Percentiles rank a stretch among this genome's conserved stretches.
Conservation (phyloP, 805 yeast species). For the Wickerhamiella nectarea region DNA sequence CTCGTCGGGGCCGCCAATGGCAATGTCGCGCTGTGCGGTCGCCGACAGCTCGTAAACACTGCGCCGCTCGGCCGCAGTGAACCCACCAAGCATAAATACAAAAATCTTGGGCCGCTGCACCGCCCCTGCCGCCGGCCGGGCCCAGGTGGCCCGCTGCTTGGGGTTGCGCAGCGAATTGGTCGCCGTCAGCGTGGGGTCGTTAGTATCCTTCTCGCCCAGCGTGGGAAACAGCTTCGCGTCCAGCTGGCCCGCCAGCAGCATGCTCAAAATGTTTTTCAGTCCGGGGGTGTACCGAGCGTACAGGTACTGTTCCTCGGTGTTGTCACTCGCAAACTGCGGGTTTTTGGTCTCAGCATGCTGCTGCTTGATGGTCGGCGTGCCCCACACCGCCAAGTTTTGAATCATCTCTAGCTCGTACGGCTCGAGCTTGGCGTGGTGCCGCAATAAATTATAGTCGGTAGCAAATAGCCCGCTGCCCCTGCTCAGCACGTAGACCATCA, state of each 20-base stretch:
- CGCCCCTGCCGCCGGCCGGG: constrained; percentile 32
- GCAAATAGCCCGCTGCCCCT: constrained; percentile 66
- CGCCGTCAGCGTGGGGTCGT: constrained; percentile 18
- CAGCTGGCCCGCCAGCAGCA: constrained; percentile 35
- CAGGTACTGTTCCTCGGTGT: constrained; percentile 32
- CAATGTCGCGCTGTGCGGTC: constrained; percentile 47
- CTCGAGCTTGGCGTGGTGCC: constrained; percentile 37
- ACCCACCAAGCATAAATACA: constrained; percentile 79
- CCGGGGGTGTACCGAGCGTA: constrained; percentile 58
- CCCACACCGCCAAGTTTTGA: constrained; percentile 43
- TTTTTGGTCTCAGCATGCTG: constrained; percentile 8
- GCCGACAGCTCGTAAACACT: constrained; percentile 57
- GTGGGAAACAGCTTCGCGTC: constrained; percentile 56
- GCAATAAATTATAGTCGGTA: constrained; percentile 56
- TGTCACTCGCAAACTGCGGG: constrained; percentile 16
- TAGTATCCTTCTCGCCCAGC: constrained; percentile 34
- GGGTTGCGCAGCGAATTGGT: constrained; percentile 54
- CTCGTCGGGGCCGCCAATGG: constrained; percentile 68
- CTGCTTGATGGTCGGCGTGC: constrained; percentile 27
- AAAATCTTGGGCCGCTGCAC: constrained; percentile 54
- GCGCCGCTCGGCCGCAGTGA: constrained; percentile 69
- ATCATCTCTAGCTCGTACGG: constrained; percentile 39
- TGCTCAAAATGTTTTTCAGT: constrained; percentile 42
- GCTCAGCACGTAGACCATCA: constrained; percentile 60
- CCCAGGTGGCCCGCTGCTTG: constrained; percentile 67